These are phyloP conservation scores for Xeromyces bisporus DNA, from an alignment of 495 filamentous ascomycete species.

Conservation along the genomic window DNA sequence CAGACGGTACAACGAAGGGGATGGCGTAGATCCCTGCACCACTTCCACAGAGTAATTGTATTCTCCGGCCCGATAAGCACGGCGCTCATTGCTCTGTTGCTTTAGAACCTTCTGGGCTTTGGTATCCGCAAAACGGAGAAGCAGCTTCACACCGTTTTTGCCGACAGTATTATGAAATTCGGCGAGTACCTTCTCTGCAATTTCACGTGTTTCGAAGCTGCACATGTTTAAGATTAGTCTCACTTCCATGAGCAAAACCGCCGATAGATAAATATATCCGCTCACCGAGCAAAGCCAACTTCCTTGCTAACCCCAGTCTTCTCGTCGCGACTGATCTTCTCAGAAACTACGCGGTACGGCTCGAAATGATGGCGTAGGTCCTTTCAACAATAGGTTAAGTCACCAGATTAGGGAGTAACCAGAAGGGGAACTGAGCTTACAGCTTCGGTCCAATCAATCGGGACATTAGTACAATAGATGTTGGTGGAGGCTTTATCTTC, in stretches of 20 bases:
- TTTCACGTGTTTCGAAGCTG: conserved; percentile 74
- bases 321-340: conserved; percentile 80
- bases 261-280: too few species aligned
- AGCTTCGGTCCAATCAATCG: conserved; percentile 73
- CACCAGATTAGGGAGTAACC: conserved; percentile 4
- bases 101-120: conserved; percentile 92
- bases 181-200: conserved; percentile 70
- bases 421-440: conserved; percentile 29
- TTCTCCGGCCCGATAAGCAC: conserved; percentile 85
- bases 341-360: conserved; percentile 69
- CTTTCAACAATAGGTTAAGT: conserved; percentile 9
- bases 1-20: conserved; percentile 18
- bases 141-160: conserved; percentile 59
- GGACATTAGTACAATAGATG: conserved; percentile 91
- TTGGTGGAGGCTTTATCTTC: conserved; percentile 79
- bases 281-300: conserved; percentile 90
- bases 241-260: too few species aligned
- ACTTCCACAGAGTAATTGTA: conserved; percentile 53
- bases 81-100: conserved; percentile 77
- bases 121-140: conserved; percentile 93
- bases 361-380: conserved; percentile 40
- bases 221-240: too few species aligned
- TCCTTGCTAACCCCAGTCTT: conserved; percentile 77
- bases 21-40: conserved; percentile 26
- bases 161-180: conserved; percentile 57